phyloP scores from a whole-genome alignment of 2,329 filamentous ascomycete species.

The Claviceps pazoutovae region DNA sequence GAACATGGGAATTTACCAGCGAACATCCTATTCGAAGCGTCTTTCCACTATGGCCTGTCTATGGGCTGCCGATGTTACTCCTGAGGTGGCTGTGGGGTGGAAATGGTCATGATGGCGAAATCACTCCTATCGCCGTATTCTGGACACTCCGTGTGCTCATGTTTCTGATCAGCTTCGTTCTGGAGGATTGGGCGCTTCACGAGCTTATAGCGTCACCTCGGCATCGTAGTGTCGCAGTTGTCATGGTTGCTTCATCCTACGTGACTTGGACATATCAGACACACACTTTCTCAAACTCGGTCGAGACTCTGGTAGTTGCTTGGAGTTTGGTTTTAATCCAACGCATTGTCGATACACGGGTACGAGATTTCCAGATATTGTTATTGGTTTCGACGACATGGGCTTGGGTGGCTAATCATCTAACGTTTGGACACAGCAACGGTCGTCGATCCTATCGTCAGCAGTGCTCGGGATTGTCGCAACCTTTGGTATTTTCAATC shows the following conservation, averaged over 20 bases:
- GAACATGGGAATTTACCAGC: slow-evolving; percentile 93
- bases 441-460: slow-evolving; percentile 62
- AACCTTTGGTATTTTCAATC: slow-evolving; percentile 84
- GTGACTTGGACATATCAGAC: slow-evolving; percentile 98
- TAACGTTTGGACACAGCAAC: slow-evolving; percentile 37
- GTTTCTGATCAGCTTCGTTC: slow-evolving; percentile 88
- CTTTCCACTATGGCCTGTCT: slow-evolving; percentile 91
- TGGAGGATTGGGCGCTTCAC: slow-evolving; percentile 95
- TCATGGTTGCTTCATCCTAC: slow-evolving; percentile 88
- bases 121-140: slow-evolving; percentile 76
- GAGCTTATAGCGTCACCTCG: slow-evolving; percentile 71
- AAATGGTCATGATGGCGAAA: slow-evolving; percentile 59
- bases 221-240: slow-evolving; percentile 56
- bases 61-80: slow-evolving; percentile 85
- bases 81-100: slow-evolving; percentile 88
- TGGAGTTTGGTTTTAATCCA: slow-evolving; percentile 90
- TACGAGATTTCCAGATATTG: slow-evolving; percentile 26
- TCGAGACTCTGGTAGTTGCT: slow-evolving; percentile 82
- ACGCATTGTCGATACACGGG: slow-evolving; percentile 67
- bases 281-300: slow-evolving; percentile 94
- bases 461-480: slow-evolving; percentile 65
- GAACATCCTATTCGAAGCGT: slow-evolving; percentile 83
- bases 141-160: slow-evolving; percentile 80
- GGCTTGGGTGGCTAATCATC: slow-evolving; percentile 12
- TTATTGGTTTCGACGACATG: slow-evolving; percentile 3